Evolutionary conservation across 23 red algal species (phyloP), one percentile per base, ranked within the genome.

Genomic region (Gracilaria vermiculophylla): DNA sequence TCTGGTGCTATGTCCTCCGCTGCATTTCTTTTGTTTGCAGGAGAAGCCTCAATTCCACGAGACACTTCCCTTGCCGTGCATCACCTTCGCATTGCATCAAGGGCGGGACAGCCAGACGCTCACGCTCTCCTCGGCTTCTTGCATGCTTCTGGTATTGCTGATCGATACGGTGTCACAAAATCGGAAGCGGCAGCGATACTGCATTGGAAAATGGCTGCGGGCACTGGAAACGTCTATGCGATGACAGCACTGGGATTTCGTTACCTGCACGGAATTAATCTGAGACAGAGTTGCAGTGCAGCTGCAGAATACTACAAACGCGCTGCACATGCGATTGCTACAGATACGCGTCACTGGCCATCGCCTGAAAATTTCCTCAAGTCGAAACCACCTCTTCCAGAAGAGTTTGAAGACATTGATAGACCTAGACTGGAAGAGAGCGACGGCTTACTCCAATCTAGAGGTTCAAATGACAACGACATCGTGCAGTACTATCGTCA

Each of bases 71-170:
- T 36, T 11, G 87, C 74, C 21, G 75, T 91, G 11, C 54, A 57
- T 12, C 76, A 39, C 19, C 75, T 91, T 20, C 52, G 29, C 17
- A 48, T 52, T 19, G 87, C 75, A 42, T 58, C 87, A 27, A 47
- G 29, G 27, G 35, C 33, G 1, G 94, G 94, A 32, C 84, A 95
- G 69, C 77, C 94, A 21, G 94, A 95, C 65, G 94, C 94, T n/a
- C 85, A 89, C 41, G 94, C 86, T 4, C 35, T 90, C 24, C 77
- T 95, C 5, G 94, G 85, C 2, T 67, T 91, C 37, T 77, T 95
- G 61, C 61, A 91, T 62, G 94, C 94, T 16, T 86, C 87, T 12
- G 90, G 90, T 5, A 62, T 93, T 48, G 80, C 79, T 54, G 80
- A 85, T 6, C 44, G 80, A 57, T 71, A 76, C 23, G 90, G 81